Conservation (phyloP, 192 early-diverging fungal genomes). For the Gamsiella multidivaricata region DNA sequence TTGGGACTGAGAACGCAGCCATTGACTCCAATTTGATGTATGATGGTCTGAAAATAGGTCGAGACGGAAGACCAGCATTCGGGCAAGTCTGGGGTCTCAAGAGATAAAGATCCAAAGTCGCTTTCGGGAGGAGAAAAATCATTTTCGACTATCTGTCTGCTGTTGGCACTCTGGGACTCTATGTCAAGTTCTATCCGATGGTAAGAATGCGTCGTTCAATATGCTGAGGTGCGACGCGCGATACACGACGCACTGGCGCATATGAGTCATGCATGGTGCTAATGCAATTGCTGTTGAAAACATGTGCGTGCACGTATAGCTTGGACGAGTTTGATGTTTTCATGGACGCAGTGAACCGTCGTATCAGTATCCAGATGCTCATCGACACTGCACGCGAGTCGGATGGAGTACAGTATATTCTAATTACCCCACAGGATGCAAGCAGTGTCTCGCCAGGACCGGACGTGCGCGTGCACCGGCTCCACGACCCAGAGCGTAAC, state of each 20-base stretch:
- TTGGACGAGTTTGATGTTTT: conserved; percentile 99
- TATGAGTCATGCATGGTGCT: too few relatives aligned
- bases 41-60: neutral
- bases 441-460: conserved; percentile 68
- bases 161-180: conserved; percentile 92
- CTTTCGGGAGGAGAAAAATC: conserved; percentile 98
- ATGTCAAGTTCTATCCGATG: conserved; percentile 93
- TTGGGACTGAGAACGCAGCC: too few relatives aligned
- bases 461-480: conserved; percentile 67
- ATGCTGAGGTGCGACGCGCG: neutral
- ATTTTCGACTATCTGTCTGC: conserved; percentile 92
- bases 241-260: too few relatives aligned
- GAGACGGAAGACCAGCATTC: conserved; percentile 55
- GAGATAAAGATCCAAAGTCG: conserved; percentile 87
- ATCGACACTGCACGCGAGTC: conserved; percentile 81
- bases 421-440: conserved; percentile 97
- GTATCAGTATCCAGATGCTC: conserved; percentile 88
- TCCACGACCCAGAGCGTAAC: conserved; percentile 68
- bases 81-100: conserved; percentile 51
- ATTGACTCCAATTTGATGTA: neutral
- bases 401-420: conserved; percentile 87
- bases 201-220: conserved; percentile 28
- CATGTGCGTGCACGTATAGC: conserved; percentile 37
- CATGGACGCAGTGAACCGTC: conserved; percentile 98
- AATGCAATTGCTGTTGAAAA: neutral